phyloP scores from a whole-genome alignment of 2,329 filamentous ascomycete species.

The Stemphylium beticola region DNA sequence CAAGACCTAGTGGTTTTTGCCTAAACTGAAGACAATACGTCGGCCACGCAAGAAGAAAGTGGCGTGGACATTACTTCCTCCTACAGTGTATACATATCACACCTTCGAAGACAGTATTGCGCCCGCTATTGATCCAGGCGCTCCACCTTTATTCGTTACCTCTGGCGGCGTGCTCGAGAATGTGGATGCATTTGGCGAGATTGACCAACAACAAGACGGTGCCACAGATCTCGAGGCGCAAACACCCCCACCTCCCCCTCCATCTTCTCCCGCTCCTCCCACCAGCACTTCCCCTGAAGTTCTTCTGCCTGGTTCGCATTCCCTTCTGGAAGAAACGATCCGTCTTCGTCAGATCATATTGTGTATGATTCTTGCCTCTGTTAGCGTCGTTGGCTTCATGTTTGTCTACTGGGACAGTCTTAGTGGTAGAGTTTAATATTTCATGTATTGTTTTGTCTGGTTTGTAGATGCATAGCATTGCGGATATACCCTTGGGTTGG shows the following conservation, averaged over 20 bases:
- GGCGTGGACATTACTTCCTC: background rate
- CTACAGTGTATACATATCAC: slow-evolving; percentile 2
- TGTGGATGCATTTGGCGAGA: background rate
- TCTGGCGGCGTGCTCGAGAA: slow-evolving; percentile 1
- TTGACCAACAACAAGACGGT: background rate
- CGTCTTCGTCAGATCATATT: background rate
- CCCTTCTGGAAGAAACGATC: background rate
- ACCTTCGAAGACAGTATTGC: slow-evolving; percentile 3
- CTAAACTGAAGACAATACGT: background rate
- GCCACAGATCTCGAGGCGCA: slow-evolving; percentile 11
- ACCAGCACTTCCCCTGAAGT: background rate
- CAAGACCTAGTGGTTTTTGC: slow-evolving; percentile 27
- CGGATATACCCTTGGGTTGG: slow-evolving; percentile 14
- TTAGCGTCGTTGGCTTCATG: slow-evolving; percentile 5
- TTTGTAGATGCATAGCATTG: slow-evolving; percentile 19
- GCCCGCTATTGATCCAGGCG: background rate
- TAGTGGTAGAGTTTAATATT: slow-evolving; percentile 5
- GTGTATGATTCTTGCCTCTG: background rate
- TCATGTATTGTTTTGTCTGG: background rate
- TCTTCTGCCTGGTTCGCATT: background rate
- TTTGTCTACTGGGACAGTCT: slow-evolving; percentile 6
- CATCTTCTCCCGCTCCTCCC: background rate
- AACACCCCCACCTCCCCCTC: background rate
- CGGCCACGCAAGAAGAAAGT: background rate
- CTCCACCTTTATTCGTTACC: background rate